Conservation (phyloP, 2,329 filamentous ascomycete species). For the Sporothrix protearum region DNA sequence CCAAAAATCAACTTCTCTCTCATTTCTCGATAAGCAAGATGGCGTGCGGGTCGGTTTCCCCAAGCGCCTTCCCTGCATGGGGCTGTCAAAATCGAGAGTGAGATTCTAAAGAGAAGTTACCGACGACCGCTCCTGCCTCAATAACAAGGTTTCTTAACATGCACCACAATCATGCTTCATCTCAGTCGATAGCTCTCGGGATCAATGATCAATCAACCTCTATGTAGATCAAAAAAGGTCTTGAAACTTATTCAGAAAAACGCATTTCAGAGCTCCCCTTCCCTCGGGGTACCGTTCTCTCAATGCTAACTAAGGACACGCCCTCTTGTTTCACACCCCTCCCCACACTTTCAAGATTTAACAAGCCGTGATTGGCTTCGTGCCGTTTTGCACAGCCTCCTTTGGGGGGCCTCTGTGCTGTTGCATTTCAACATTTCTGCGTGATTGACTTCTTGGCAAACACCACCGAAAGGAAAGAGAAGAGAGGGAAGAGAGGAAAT, state of each 20-base stretch:
- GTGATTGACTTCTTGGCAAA: conserved; percentile 23
- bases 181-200: neutral
- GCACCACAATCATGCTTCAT: neutral
- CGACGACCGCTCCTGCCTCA: neutral
- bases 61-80: neutral
- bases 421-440: conserved; percentile 24
- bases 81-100: conserved; percentile 2
- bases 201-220: neutral
- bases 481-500: neutral
- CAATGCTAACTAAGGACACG: conserved; percentile 14
- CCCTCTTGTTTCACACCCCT: conserved; percentile 14
- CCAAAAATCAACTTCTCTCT: neutral
- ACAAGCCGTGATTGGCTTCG: conserved; percentile 18
- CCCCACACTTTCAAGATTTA: conserved; percentile 10
- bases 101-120: neutral
- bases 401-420: conserved; percentile 11
- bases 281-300: neutral
- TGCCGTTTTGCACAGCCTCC: conserved; percentile 24
- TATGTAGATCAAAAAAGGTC: neutral
- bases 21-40: neutral
- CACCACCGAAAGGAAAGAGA: neutral
- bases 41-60: conserved; percentile 10
- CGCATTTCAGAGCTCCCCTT: conserved; percentile 1
- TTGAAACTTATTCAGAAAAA: neutral
- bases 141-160: neutral